Evolutionary conservation across 2,329 filamentous ascomycete species (phyloP).

Genomic region (Myriosclerotinia curreyana): DNA sequence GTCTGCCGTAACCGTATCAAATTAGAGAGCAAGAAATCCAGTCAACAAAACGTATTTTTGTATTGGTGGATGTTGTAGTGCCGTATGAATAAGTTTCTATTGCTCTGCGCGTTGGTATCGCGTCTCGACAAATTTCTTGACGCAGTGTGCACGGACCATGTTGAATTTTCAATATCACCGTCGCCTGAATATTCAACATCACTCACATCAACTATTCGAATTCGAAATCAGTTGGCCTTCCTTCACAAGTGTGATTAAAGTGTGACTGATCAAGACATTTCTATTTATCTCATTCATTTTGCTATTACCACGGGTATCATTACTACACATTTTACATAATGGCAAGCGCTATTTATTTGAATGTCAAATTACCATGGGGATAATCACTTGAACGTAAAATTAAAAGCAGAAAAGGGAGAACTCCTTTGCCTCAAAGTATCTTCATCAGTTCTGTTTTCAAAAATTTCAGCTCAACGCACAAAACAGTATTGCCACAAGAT

Average conservation of each 20-base stretch:
- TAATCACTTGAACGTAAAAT: neutral
- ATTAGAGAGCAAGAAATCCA: neutral
- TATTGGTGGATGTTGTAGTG: conserved; percentile 6
- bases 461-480: no score
- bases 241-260: neutral
- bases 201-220: neutral
- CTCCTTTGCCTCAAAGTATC: neutral
- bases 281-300: neutral
- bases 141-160: conserved; percentile 5
- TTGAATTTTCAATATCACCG: neutral
- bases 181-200: neutral
- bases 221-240: neutral
- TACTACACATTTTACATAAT: neutral
- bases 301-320: neutral
- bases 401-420: neutral
- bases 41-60: conserved; percentile 8
- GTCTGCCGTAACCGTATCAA: neutral
- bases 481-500: neutral
- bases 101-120: conserved; percentile 16
- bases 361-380: neutral
- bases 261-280: neutral
- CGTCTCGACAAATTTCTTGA: conserved; percentile 21
- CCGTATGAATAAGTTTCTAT: conserved; percentile 14
- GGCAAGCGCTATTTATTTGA: neutral
- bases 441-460: neutral